A percentile compares a stretch with the other conserved stretches of the same genome.
phyloP scores from a whole-genome alignment of 306 rosid genomes.

The Malus fusca region DNA sequence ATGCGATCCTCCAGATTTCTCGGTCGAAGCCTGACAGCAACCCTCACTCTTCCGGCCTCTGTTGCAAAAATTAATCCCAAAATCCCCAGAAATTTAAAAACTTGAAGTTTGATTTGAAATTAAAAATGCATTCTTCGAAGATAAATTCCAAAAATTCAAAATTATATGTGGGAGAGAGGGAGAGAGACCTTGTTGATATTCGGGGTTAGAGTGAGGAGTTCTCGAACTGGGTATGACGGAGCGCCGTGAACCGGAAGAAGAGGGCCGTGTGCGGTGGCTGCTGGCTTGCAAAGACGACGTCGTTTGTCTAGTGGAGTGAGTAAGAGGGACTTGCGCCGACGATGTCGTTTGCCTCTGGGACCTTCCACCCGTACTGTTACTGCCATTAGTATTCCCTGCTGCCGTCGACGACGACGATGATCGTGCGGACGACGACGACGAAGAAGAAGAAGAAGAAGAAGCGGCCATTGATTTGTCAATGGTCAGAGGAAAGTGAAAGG shows the following conservation, averaged over 20 bases:
- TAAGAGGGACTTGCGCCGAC: conserved; percentile 8
- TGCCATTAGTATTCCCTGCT: background rate
- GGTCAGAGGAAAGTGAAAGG: background rate
- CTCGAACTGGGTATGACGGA: conserved; percentile 36
- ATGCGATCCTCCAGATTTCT: conserved; percentile 41
- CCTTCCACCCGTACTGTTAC: background rate
- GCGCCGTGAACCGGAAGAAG: conserved; percentile 41
- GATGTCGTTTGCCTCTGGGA: conserved; percentile 6
- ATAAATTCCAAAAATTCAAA: background rate
- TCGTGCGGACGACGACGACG: background rate
- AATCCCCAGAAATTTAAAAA: background rate
- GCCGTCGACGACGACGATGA: conserved; percentile 16
- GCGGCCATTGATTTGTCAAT: conserved; percentile 7
- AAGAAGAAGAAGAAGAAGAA: background rate
- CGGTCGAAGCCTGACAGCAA: conserved; percentile 57
- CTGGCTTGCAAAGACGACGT: background rate
- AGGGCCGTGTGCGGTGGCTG: conserved; percentile 25
- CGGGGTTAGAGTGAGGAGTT: conserved; percentile 30
- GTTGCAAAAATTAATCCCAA: background rate
- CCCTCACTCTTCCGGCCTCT: conserved; percentile 61
- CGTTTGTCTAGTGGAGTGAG: conserved; percentile 17
- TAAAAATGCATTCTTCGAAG: background rate
- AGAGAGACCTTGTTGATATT: conserved; percentile 30
- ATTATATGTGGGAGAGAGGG: background rate
- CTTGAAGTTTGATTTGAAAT: no score